These are phyloP conservation scores for Durio zibethinus DNA, from an alignment of 345 rosid genomes.

Conservation along the genomic window DNA sequence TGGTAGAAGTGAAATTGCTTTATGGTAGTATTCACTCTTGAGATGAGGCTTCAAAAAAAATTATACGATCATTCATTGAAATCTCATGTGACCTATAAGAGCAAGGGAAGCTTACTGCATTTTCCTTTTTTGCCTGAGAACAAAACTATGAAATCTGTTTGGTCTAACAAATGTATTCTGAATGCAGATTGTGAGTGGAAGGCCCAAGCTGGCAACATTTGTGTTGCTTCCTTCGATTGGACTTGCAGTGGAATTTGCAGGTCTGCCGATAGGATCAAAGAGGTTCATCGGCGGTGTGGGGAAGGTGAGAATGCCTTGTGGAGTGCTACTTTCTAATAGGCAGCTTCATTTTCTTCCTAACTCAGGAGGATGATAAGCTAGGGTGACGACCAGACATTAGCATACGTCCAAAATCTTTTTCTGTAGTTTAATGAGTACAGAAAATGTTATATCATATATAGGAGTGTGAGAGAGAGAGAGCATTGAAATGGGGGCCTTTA, in stretches of 20 bases:
- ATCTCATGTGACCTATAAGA: background rate
- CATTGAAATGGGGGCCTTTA: conserved; percentile 24
- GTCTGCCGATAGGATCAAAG: conserved; percentile 81
- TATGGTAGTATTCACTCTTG: too few species aligned
- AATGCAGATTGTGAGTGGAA: conserved; percentile 90
- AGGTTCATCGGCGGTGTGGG: conserved; percentile 88
- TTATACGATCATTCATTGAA: background rate
- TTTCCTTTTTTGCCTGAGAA: background rate
- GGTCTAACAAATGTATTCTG: background rate
- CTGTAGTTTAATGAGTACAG: conserved; percentile 25
- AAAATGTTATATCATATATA: conserved; percentile 16
- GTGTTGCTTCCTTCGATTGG: conserved; percentile 97
- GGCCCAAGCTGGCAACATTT: conserved; percentile 94
- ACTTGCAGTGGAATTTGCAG: conserved; percentile 95
- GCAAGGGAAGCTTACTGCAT: background rate
- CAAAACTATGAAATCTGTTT: conserved; percentile 1
- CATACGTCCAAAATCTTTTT: conserved; percentile 16
- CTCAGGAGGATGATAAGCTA: conserved; percentile 33
- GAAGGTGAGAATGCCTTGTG: conserved; percentile 90
- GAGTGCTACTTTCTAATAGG: conserved; percentile 58
- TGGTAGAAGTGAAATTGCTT: too few species aligned
- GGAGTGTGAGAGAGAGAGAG: too few species aligned
- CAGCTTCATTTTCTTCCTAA: conserved; percentile 28
- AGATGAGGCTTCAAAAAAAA: too few species aligned
- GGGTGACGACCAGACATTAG: background rate